Conservation (phyloP, 257 asterid genomes). For the Knoxia roxburghii region DNA sequence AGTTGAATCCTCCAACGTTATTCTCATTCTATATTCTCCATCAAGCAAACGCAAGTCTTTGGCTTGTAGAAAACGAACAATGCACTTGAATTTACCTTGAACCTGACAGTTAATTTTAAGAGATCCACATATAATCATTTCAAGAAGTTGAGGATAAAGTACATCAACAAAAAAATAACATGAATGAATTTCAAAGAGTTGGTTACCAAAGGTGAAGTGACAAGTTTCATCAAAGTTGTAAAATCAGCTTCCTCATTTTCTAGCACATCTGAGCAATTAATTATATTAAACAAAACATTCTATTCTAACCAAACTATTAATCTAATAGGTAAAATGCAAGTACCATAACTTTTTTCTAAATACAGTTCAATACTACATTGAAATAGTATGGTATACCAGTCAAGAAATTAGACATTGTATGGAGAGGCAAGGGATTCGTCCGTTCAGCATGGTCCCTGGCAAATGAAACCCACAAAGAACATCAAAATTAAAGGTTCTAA, state of each 20-base stretch:
- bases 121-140: neutral
- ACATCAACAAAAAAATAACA: neutral
- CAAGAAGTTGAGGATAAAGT: neutral
- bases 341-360: neutral
- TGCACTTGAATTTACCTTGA: slow-evolving; percentile 7
- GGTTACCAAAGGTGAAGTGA: neutral
- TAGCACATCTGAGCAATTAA: slow-evolving; percentile 2
- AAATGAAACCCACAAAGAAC: neutral
- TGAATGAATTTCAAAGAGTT: neutral
- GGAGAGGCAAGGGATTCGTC: neutral
- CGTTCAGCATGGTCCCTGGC: slow-evolving; percentile 11
- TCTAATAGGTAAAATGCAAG: neutral
- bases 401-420: too few relatives aligned
- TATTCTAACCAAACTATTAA: neutral
- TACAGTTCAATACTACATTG: neutral
- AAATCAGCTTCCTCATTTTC: neutral
- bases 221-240: slow-evolving; percentile 8
- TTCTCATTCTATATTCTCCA: neutral
- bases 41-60: neutral
- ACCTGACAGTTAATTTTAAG: neutral
- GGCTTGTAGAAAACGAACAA: slow-evolving; percentile 2
- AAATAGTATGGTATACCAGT: neutral
- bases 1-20: slow-evolving; percentile 6
- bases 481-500: neutral
- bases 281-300: neutral